Evolutionary conservation across 345 rosid species (phyloP).

Genomic region (Syzygium oleosum): DNA sequence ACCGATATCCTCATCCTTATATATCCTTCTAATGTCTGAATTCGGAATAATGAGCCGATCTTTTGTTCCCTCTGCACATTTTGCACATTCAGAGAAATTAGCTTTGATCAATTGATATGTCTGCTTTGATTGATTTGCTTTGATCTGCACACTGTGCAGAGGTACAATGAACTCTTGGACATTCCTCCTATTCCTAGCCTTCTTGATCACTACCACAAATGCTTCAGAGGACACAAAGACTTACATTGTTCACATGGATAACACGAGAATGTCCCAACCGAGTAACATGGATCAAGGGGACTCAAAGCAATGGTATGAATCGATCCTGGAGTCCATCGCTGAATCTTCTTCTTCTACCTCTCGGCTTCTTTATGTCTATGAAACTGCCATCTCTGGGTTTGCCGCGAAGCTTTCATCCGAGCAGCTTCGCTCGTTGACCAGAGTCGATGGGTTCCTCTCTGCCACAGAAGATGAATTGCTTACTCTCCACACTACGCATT

Average conservation of each 20-base stretch:
- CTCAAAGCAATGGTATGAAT: constrained; percentile 25
- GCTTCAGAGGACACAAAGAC: constrained; percentile 12
- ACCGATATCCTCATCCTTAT: too few species aligned
- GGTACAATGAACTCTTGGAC: constrained; percentile 14
- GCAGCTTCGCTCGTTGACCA: constrained; percentile 39
- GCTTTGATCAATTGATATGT: neutral
- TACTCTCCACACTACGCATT: constrained; percentile 56
- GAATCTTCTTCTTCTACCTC: constrained; percentile 19
- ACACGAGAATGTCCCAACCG: constrained; percentile 19
- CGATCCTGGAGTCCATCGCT: constrained; percentile 23
- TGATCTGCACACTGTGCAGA: neutral
- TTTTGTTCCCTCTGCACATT: neutral
- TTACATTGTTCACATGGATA: constrained; percentile 56
- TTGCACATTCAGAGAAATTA: neutral
- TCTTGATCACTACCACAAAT: neutral
- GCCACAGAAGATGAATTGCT: constrained; percentile 52
- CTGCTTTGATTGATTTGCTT: neutral
- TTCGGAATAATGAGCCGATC: fast-evolving
- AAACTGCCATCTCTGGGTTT: constrained; percentile 55
- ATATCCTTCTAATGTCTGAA: neutral
- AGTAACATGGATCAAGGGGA: neutral
- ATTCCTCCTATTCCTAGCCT: constrained; percentile 8
- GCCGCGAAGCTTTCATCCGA: constrained; percentile 46
- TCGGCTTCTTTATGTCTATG: constrained; percentile 44
- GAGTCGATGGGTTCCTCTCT: constrained; percentile 40